A percentile compares a stretch with the other conserved stretches of the same genome.
Evolutionary conservation across 192 early-diverging fungal genomes (phyloP).

Genomic region (Lunasporangiospora selenospora): DNA sequence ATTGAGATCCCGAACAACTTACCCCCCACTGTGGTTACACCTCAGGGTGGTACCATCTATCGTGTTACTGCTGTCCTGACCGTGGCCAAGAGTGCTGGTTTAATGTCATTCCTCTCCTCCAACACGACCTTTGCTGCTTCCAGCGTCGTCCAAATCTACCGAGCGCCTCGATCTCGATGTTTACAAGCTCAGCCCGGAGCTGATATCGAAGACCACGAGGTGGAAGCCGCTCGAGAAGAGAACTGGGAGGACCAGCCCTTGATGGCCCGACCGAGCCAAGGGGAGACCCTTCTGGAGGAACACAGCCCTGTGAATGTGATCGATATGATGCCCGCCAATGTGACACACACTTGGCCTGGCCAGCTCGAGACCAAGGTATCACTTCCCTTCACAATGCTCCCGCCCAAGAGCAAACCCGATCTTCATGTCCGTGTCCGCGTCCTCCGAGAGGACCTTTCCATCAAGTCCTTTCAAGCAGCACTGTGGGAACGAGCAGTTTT

Average conservation of each 20-base stretch:
- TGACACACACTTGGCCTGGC: conserved; percentile 36
- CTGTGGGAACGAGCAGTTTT: conserved; percentile 37
- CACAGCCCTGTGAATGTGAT: conserved; percentile 6
- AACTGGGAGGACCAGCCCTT: background rate
- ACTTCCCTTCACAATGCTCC: conserved; percentile 22
- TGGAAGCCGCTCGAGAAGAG: background rate
- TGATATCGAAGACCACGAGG: conserved; percentile 4
- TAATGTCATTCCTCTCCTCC: conserved; percentile 40
- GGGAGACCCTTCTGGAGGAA: conserved; percentile 3
- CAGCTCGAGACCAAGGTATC: conserved; percentile 25
- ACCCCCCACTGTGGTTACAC: conserved; percentile 30
- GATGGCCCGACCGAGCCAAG: background rate
- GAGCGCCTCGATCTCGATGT: conserved; percentile 16
- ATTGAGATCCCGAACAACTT: conserved; percentile 32
- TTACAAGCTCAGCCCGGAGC: background rate
- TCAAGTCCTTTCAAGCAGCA: conserved; percentile 45
- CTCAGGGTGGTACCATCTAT: conserved; percentile 46
- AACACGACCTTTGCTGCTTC: conserved; percentile 14
- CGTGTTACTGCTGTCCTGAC: conserved; percentile 40
- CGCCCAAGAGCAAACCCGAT: conserved; percentile 26
- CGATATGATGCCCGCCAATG: conserved; percentile 21
- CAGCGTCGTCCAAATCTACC: conserved; percentile 27
- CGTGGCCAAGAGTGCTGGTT: conserved; percentile 25
- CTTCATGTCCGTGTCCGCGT: conserved; percentile 35
- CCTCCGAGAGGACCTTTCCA: conserved; percentile 19